These are phyloP conservation scores for Sporisorium scitamineum DNA, from an alignment of 1,284 basidiomycete genomes.

Conservation along the genomic window DNA sequence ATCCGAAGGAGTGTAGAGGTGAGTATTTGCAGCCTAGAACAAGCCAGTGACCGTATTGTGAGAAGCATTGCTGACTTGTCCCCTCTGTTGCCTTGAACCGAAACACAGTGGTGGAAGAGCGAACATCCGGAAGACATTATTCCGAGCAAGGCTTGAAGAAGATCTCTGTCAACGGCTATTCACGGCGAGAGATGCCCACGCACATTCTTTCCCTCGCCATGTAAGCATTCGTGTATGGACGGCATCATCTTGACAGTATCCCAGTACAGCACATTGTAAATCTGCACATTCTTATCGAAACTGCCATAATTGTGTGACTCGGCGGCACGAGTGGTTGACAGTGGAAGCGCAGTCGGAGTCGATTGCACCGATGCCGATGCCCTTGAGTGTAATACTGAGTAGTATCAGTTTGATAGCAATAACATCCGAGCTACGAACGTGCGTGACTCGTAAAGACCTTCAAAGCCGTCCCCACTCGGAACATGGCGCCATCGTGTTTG, in stretches of 20 bases:
- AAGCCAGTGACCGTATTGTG: not conserved
- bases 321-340: not conserved
- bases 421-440: not conserved
- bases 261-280: not conserved
- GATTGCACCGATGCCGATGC: not conserved
- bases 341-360: not conserved
- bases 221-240: not conserved
- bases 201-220: too few relatives aligned
- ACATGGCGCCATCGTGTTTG: too few relatives aligned
- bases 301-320: not conserved
- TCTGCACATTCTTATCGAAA: too few relatives aligned
- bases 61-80: not conserved
- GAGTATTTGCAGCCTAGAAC: conserved; percentile 9
- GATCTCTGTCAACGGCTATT: not conserved
- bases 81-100: not conserved
- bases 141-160: conserved; percentile 35
- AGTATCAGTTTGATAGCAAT: too few relatives aligned
- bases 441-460: conserved; percentile 3
- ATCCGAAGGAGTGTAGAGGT: conserved; percentile 78
- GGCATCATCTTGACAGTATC: not conserved
- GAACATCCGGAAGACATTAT: conserved; percentile 49
- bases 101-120: conserved; percentile 50
- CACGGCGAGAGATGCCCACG: not conserved
- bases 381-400: not conserved
- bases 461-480: not conserved